phyloP scores from a whole-genome alignment of 352 stramenopile genomes.

The Phytophthora rubi region DNA sequence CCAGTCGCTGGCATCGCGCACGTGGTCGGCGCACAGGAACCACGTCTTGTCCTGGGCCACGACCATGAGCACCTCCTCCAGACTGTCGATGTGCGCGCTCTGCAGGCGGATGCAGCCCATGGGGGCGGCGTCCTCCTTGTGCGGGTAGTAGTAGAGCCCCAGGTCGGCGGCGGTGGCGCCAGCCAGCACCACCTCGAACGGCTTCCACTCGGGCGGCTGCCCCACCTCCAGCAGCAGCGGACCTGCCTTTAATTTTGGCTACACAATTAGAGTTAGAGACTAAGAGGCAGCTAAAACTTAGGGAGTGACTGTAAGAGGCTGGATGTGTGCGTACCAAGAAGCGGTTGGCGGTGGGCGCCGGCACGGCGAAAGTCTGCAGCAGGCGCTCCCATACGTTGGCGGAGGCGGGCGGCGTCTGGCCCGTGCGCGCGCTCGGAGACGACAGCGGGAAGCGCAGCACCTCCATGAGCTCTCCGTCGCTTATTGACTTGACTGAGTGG shows the following conservation, averaged over 20 bases:
- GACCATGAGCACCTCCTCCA: constrained; percentile 82
- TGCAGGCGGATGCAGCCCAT: constrained; percentile 67
- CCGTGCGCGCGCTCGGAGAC: neutral
- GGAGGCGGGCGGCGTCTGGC: neutral
- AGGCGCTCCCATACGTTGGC: constrained; percentile 59
- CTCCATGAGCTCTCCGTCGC: constrained; percentile 18
- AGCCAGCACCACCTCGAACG: constrained; percentile 70
- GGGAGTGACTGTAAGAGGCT: too few relatives aligned
- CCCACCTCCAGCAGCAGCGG: constrained; percentile 68
- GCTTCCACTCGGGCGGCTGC: constrained; percentile 56
- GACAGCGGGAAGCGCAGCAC: constrained; percentile 24
- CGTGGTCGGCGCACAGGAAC: constrained; percentile 76
- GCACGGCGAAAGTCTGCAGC: constrained; percentile 52
- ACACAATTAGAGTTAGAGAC: neutral
- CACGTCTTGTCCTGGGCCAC: constrained; percentile 79
- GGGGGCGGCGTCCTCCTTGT: constrained; percentile 45
- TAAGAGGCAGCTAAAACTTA: too few relatives aligned
- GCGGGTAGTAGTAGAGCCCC: constrained; percentile 72
- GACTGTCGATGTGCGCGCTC: constrained; percentile 68
- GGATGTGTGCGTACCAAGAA: constrained; percentile 42
- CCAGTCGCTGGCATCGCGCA: constrained; percentile 67
- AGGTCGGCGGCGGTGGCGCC: constrained; percentile 58
- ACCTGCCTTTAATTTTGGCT: constrained; percentile 72
- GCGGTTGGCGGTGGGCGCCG: constrained; percentile 38
- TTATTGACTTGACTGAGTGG: constrained; percentile 20